Conservation (phyloP, 2,329 filamentous ascomycete genomes). For the Penicillium sp. region DNA sequence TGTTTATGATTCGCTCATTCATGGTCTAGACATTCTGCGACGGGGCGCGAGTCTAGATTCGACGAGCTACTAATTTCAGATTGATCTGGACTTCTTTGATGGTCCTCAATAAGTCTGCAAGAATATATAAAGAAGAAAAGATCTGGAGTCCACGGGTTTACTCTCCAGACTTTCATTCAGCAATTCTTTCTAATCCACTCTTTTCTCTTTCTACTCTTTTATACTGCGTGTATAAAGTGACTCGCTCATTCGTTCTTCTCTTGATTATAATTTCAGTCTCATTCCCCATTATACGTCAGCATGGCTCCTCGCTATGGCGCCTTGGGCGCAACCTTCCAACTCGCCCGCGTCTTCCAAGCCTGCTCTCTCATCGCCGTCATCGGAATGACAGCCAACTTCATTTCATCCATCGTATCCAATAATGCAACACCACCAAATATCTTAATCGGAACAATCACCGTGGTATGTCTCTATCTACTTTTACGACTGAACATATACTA, state of each 20-base stretch:
- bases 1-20: no score
- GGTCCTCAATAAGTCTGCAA: no score
- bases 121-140: constrained; percentile 6
- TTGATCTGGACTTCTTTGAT: no score
- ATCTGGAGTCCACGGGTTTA: background rate
- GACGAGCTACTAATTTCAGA: no score
- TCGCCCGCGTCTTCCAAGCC: constrained; percentile 64
- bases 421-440: constrained; percentile 63
- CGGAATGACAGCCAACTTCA: constrained; percentile 75
- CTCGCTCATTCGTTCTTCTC: constrained; percentile 1
- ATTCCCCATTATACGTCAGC: constrained; percentile 10
- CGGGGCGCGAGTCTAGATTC: no score
- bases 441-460: constrained; percentile 69
- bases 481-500: background rate
- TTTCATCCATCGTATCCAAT: constrained; percentile 64
- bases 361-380: constrained; percentile 69
- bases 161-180: constrained; percentile 5
- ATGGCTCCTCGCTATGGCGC: constrained; percentile 53
- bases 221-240: background rate
- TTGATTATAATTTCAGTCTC: no score
- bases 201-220: background rate
- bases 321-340: constrained; percentile 71
- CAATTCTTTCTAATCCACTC: constrained; percentile 2
- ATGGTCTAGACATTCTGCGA: no score
- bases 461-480: constrained; percentile 55